Conservation (phyloP, 2,329 filamentous ascomycete genomes). For the Boeremia exigua region DNA sequence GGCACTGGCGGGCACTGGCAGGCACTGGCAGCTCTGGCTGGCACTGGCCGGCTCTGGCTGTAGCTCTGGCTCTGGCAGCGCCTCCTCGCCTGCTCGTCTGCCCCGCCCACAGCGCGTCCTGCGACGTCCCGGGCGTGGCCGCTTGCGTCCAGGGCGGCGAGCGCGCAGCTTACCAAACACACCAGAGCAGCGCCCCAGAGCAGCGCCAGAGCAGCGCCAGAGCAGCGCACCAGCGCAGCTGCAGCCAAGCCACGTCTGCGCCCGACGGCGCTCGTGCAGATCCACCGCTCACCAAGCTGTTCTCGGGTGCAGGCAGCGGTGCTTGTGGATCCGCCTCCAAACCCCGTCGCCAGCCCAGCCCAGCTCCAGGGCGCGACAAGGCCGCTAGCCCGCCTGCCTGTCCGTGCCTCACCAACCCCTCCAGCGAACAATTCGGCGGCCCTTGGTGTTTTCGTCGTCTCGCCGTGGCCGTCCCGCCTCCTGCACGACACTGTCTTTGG, state of each 20-base stretch:
- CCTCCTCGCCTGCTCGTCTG: conserved; percentile 2
- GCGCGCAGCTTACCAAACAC: too few species aligned
- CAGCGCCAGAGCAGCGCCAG: conserved; percentile 22
- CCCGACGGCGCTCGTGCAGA: conserved; percentile 25
- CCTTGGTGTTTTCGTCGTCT: conserved; percentile 11
- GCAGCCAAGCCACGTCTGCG: conserved; percentile 18
- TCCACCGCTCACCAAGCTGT: conserved; percentile 20
- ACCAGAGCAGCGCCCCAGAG: conserved; percentile 22
- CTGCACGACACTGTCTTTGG: conserved; percentile 32
- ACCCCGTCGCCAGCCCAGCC: conserved; percentile 28
- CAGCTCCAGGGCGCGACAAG: conserved; percentile 23
- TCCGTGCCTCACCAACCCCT: conserved; percentile 32
- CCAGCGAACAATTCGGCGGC: conserved; percentile 16
- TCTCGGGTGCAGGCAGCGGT: conserved; percentile 22
- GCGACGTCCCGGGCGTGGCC: too few species aligned
- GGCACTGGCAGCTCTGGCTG: too few species aligned
- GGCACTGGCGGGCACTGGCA: too few species aligned
- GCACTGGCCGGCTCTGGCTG: too few species aligned
- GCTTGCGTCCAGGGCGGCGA: too few species aligned
- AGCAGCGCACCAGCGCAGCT: conserved; percentile 14
- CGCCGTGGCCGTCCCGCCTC: conserved; percentile 26
- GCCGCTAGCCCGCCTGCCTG: conserved; percentile 27
- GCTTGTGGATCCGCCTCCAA: conserved; percentile 39
- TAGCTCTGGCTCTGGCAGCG: too few species aligned
- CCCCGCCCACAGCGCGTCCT: not conserved